Base-by-base conservation (phyloP, 2,329 filamentous ascomycete genomes). In the Fusarium drepaniforme region DNA sequence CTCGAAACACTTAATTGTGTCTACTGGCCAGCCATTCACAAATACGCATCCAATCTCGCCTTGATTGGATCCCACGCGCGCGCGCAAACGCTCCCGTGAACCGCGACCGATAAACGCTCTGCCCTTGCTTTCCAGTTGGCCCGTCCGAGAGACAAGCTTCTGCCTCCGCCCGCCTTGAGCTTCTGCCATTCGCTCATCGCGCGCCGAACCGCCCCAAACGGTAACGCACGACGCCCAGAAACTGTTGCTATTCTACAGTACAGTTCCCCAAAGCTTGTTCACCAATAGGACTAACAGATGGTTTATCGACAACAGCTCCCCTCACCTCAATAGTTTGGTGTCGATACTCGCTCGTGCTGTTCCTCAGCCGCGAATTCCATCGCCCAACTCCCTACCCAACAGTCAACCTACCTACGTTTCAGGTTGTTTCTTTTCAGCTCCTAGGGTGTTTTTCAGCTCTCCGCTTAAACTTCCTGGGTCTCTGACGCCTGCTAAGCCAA, bases 1-100 rank as follows among this genome's bases (percentile, higher is more conserved):
- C 75, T 78, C 72, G 73, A 79, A 79, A 79, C 78, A 75, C 75
- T 75, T 71, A 71, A 67, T 65, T 68, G 66, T 72, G 61, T 79
- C 73, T 73, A 59, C 75, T 76, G 68, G 75, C 77, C 78, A 72
- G 74, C 79, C 79, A 77, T 79, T 80, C 78, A 79, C 71, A 77
- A 77, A 78, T 80, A 80, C 78, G 73, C 70, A 78, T 76, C 61
- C 61, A 73, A 64, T 71, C 73, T 74, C 66, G 63, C 73, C 73
- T 79, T 75, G 75, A 79, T 77, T 78, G 77, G 77, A 71, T 68
- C 73, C 49, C 61, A 71, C 60, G 59, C 72, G 73, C 46, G 44
- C 72, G 72, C 72, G 59, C 66, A 73, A 73, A 64, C 64, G 71
- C 72, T 60, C 46, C 69, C 70, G 68, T 49, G 44, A 49, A 49